Base-by-base conservation (phyloP, 805 yeast genomes). In the Priceomyces fermenticarens region DNA sequence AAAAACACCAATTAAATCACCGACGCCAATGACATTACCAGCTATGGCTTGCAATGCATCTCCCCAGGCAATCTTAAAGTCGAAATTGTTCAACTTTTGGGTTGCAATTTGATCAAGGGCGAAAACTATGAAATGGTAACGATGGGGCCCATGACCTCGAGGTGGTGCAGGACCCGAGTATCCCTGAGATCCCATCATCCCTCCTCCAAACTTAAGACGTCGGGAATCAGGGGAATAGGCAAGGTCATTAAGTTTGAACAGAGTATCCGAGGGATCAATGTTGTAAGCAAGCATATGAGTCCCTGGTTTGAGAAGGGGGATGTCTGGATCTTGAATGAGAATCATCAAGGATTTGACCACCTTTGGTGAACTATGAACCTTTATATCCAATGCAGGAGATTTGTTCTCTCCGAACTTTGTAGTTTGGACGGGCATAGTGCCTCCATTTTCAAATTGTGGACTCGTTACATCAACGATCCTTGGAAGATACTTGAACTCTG, bases 51-150 rank as follows among this genome's bases (percentile, higher is more conserved):
- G 10, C 11, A 25, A n/a, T 5, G 31, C 31, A 9, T 35, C 25
- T 13, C 10, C 17, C 30, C 10, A n/a, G 9, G 29, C 16, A 10
- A 25, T 27, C 7, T 8, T 27, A 5, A 5, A 14, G 3, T 10
- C 8, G 12, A 26, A 14, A 2, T n/a, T 14, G 7, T 35, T 36
- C 5, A 46, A 29, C 13, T 17, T 17, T n/a, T 32, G 12, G 2
- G 54, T 46, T 7, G 47, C 54, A 17, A 20, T 32, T 11, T 43
- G 35, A 26, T 43, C 39, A 12, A 50, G 20, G 11, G 47, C 53
- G 29, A 46, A 46, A 9, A 43, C 42, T 31, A 46, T 51, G 35
- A 50, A 50, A 10, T 41, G 30, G 30, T 50, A 50, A 6, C 48
- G 23, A 31, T 46, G 54, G 14, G 31, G 38, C 2, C 54, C 54